These are phyloP conservation scores for Polytolypa hystricis DNA, from an alignment of 2,329 filamentous ascomycete genomes.

Conservation along the genomic window DNA sequence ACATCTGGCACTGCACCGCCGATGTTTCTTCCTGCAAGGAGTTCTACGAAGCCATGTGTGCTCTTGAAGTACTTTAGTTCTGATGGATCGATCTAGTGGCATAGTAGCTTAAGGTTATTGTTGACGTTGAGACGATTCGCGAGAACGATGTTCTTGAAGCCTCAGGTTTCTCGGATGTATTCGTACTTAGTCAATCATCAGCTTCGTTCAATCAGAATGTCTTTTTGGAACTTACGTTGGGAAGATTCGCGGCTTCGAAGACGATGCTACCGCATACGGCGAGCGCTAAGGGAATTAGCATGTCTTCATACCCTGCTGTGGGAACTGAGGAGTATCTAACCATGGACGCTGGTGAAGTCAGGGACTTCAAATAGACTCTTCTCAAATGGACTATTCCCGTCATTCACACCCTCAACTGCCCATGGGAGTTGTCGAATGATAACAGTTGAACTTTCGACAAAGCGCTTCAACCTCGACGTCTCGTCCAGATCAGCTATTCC, in stretches of 20 bases:
- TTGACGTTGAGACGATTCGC: not conserved
- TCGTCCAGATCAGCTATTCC: conserved; percentile 17
- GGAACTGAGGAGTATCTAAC: not conserved
- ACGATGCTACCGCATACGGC: conserved; percentile 36
- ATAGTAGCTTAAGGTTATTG: not conserved
- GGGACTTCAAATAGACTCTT: conserved; percentile 16
- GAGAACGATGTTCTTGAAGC: not conserved
- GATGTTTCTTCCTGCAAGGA: conserved; percentile 42
- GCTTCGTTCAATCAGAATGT: not conserved
- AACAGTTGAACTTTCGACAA: conserved; percentile 15
- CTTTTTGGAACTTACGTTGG: conserved; percentile 33
- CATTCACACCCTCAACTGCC: conserved; percentile 19
- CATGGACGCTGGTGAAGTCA: conserved; percentile 13
- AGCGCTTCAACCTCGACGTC: conserved; percentile 12
- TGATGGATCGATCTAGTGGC: not conserved
- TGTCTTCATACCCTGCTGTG: conserved; percentile 2
- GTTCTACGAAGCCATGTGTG: conserved; percentile 49
- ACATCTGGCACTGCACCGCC: conserved; percentile 53
- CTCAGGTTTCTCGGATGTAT: not conserved
- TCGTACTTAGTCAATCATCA: not conserved
- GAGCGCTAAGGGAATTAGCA: conserved; percentile 22
- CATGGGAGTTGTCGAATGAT: conserved; percentile 23
- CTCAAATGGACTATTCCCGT: conserved; percentile 26
- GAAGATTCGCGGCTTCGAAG: conserved; percentile 35
- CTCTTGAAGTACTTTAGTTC: conserved; percentile 17